These are phyloP conservation scores for Monilinia fructigena DNA, from an alignment of 2,329 filamentous ascomycete genomes.

Conservation along the genomic window DNA sequence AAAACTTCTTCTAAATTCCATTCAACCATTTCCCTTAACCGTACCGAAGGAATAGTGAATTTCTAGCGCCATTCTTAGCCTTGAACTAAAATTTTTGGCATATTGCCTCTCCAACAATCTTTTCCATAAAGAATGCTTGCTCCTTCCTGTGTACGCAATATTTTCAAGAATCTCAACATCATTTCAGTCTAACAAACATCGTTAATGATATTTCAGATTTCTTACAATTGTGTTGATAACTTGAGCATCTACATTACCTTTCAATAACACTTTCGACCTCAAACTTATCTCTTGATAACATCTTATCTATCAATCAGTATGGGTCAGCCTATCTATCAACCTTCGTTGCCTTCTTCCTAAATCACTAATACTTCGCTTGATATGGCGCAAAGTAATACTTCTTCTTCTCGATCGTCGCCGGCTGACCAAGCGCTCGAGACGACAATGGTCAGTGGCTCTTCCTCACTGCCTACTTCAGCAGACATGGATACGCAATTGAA, in stretches of 20 bases:
- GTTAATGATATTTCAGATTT: background rate
- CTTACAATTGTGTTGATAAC: background rate
- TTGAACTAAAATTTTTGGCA: no score
- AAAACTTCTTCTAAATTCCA: no score
- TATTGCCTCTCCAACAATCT: background rate
- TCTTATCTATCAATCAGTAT: background rate
- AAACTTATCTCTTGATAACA: no score
- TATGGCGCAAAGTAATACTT: background rate
- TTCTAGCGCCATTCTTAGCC: no score
- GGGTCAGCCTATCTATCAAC: background rate
- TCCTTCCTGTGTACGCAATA: background rate
- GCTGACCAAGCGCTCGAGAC: background rate
- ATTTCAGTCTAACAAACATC: background rate
- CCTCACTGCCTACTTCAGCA: background rate
- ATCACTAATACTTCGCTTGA: background rate
- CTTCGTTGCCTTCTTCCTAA: background rate
- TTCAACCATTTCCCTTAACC: no score
- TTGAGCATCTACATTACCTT: background rate
- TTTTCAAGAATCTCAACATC: background rate
- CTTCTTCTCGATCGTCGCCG: no score
- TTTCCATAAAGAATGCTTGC: no score
- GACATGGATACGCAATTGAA: background rate
- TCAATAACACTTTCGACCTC: no score
- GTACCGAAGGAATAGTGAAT: no score
- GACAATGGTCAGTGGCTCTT: background rate